phyloP scores from a whole-genome alignment of 495 filamentous ascomycete species.

The Polyplosphaeria fusca region DNA sequence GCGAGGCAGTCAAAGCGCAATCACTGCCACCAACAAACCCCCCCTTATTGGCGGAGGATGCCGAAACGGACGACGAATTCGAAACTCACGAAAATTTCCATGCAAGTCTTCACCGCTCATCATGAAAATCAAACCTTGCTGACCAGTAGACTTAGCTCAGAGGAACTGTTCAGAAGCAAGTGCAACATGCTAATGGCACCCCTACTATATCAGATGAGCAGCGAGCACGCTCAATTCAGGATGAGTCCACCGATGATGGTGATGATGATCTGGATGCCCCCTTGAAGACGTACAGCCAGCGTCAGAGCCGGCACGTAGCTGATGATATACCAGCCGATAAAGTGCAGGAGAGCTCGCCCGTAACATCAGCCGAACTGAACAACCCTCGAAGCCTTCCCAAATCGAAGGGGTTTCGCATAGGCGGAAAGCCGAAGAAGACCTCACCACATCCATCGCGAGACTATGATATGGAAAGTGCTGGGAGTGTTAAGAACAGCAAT shows the following conservation, averaged over 20 bases:
- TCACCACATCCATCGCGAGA: neutral
- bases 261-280: constrained; percentile 33
- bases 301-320: neutral
- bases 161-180: too few species aligned
- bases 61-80: constrained; percentile 40
- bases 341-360: neutral
- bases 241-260: constrained; percentile 23
- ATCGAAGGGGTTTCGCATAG: constrained; percentile 26
- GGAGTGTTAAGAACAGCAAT: too few species aligned
- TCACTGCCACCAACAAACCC: neutral
- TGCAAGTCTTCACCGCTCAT: neutral
- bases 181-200: too few species aligned
- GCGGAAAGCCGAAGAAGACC: constrained; percentile 12
- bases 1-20: neutral
- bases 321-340: neutral
- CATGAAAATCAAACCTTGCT: too few species aligned
- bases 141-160: too few species aligned
- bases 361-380: neutral
- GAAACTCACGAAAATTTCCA: constrained; percentile 25
- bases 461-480: too few species aligned
- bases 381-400: constrained; percentile 9
- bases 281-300: constrained; percentile 9
- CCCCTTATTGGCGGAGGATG: too few species aligned
- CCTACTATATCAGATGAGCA: neutral
- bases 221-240: neutral